phyloP scores from a whole-genome alignment of 345 rosid species.

The Ceriops zippeliana region DNA sequence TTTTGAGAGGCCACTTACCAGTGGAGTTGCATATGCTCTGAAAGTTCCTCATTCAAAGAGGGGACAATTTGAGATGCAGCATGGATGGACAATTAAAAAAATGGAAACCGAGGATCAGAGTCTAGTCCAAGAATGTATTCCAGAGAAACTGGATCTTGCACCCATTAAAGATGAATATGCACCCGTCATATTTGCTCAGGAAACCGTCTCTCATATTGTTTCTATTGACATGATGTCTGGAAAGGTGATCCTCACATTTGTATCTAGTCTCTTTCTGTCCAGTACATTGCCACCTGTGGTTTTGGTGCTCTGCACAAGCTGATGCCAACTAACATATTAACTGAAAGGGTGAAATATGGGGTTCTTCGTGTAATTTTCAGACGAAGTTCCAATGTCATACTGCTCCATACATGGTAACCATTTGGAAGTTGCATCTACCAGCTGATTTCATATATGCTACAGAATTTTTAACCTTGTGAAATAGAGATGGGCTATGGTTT shows the following conservation, averaged over 20 bases:
- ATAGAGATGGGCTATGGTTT: too few species aligned
- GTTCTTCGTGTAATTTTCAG: too few species aligned
- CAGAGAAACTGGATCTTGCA: constrained; percentile 80
- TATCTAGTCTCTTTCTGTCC: constrained; percentile 4
- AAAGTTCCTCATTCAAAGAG: constrained; percentile 84
- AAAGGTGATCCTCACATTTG: constrained; percentile 43
- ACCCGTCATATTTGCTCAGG: constrained; percentile 89
- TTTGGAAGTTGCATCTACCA: neutral
- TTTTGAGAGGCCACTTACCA: constrained; percentile 97
- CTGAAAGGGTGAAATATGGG: too few species aligned
- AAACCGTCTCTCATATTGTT: constrained; percentile 91
- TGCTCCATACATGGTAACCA: neutral
- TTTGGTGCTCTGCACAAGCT: neutral
- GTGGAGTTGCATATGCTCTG: constrained; percentile 98
- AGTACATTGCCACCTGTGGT: neutral
- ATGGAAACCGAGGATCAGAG: constrained; percentile 91
- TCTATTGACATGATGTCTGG: constrained; percentile 99
- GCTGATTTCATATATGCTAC: neutral
- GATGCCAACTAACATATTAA: too few species aligned
- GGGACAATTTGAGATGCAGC: constrained; percentile 73
- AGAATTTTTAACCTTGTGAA: neutral
- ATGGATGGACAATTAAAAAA: constrained; percentile 78
- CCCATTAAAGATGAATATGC: constrained; percentile 96
- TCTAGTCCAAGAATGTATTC: constrained; percentile 73
- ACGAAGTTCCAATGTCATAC: neutral